phyloP scores from a whole-genome alignment of 257 asterid species.

The Linaria vulgaris region DNA sequence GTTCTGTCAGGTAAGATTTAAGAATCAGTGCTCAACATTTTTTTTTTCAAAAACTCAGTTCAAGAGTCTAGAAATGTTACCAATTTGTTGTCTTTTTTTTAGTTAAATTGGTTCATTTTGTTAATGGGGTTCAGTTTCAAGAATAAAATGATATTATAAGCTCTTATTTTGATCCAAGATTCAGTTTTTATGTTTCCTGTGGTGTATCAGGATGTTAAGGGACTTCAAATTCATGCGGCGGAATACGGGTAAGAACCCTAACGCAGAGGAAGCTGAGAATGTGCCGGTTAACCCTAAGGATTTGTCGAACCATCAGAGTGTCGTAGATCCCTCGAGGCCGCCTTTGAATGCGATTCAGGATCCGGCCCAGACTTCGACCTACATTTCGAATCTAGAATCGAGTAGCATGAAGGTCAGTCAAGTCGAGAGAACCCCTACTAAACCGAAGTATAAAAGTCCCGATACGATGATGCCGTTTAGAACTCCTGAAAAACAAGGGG shows the following conservation, averaged over 20 bases:
- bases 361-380: constrained; percentile 42
- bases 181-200: constrained; percentile 17
- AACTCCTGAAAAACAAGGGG: constrained; percentile 74
- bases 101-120: no score
- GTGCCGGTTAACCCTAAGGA: constrained; percentile 63
- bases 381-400: constrained; percentile 46
- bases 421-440: constrained; percentile 65
- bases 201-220: constrained; percentile 71
- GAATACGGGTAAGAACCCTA: constrained; percentile 55
- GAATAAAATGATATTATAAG: neutral
- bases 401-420: constrained; percentile 42
- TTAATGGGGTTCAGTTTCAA: no score
- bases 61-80: constrained; percentile 12
- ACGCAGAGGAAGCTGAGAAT: constrained; percentile 81
- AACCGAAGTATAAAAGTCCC: constrained; percentile 46
- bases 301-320: constrained; percentile 44
- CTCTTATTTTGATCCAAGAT: constrained; percentile 4
- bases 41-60: neutral
- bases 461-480: constrained; percentile 47
- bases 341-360: constrained; percentile 80
- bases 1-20: constrained; percentile 60
- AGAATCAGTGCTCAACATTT: neutral
- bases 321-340: constrained; percentile 67
- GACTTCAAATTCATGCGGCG: constrained; percentile 82
- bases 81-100: neutral